Percentiles rank a stretch among this genome's conserved stretches.
These are phyloP conservation scores for Kwoniella dendrophila DNA, from an alignment of 768 basidiomycete genomes.

Conservation along the genomic window DNA sequence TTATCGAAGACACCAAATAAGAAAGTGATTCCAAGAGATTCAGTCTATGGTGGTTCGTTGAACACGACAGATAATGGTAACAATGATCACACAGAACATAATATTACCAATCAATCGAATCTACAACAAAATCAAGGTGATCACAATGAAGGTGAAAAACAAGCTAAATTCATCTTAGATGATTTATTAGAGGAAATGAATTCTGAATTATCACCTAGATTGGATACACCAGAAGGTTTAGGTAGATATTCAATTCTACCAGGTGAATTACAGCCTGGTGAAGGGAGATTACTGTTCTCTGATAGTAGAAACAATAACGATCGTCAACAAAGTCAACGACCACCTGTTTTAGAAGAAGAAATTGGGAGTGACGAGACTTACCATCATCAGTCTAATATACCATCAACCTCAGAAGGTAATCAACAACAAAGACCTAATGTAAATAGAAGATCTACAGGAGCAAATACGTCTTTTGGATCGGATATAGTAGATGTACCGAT, in stretches of 20 bases:
- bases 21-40: neutral
- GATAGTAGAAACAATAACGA: slow-evolving; percentile 1
- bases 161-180: slow-evolving; percentile 69
- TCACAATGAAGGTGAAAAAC: slow-evolving; percentile 19
- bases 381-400: slow-evolving; percentile 6
- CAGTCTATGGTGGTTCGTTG: neutral
- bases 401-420: neutral
- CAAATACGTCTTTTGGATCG: slow-evolving; percentile 43
- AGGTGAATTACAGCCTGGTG: slow-evolving; percentile 10
- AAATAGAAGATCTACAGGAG: slow-evolving; percentile 35
- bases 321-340: slow-evolving; percentile 10
- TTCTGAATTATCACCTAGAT: slow-evolving; percentile 35
- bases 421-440: neutral
- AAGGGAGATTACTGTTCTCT: slow-evolving; percentile 16
- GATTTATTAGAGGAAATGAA: slow-evolving; percentile 60
- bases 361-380: slow-evolving; percentile 5
- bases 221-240: slow-evolving; percentile 48
- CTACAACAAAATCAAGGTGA: too few species aligned
- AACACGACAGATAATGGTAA: slow-evolving; percentile 2
- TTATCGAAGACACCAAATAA: slow-evolving; percentile 30
- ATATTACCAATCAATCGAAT: neutral
- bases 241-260: slow-evolving; percentile 44
- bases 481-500: slow-evolving; percentile 36
- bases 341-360: slow-evolving; percentile 14
- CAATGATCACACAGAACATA: neutral